phyloP scores from a whole-genome alignment of 371 early-diverging fungal genomes.

The Nosema muscidifuracis region DNA sequence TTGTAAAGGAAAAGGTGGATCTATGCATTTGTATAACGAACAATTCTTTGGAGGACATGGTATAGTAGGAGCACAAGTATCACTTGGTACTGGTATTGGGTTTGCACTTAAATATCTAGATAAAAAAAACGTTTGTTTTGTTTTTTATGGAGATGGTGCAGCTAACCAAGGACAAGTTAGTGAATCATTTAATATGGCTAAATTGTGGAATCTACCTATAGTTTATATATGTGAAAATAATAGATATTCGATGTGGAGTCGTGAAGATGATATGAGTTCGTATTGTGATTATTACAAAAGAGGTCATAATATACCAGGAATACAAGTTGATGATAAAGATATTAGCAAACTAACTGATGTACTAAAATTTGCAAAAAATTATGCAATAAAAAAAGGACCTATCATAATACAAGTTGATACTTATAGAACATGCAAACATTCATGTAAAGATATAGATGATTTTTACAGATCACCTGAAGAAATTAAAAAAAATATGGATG shows the following conservation, averaged over 20 bases:
- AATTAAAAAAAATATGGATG: conserved; percentile 18
- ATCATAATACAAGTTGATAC: conserved; percentile 89
- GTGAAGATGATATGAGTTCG: conserved; percentile 77
- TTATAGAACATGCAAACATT: conserved; percentile 96
- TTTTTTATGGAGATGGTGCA: conserved; percentile 96
- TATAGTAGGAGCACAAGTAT: conserved; percentile 97
- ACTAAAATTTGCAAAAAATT: conserved; percentile 45
- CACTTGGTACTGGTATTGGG: conserved; percentile 89
- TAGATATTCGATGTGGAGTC: conserved; percentile 96
- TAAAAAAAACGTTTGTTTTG: conserved; percentile 66
- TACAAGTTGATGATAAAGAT: conserved; percentile 73
- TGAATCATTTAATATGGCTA: conserved; percentile 97
- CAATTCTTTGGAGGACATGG: conserved; percentile 98
- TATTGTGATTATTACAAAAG: conserved; percentile 85
- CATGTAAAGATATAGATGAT: conserved; percentile 61
- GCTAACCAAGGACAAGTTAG: conserved; percentile 98
- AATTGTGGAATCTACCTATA: conserved; percentile 88
- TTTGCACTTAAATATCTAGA: conserved; percentile 82
- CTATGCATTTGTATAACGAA: conserved; percentile 96
- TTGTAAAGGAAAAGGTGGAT: conserved; percentile 94
- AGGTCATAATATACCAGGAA: conserved; percentile 88
- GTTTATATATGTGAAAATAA: conserved; percentile 97
- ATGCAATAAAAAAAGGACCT: conserved; percentile 68
- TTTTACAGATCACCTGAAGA: conserved; percentile 42
- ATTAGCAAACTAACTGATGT: conserved; percentile 41